phyloP scores from a whole-genome alignment of 2,329 filamentous ascomycete genomes.

The Pochonia chlamydosporia region DNA sequence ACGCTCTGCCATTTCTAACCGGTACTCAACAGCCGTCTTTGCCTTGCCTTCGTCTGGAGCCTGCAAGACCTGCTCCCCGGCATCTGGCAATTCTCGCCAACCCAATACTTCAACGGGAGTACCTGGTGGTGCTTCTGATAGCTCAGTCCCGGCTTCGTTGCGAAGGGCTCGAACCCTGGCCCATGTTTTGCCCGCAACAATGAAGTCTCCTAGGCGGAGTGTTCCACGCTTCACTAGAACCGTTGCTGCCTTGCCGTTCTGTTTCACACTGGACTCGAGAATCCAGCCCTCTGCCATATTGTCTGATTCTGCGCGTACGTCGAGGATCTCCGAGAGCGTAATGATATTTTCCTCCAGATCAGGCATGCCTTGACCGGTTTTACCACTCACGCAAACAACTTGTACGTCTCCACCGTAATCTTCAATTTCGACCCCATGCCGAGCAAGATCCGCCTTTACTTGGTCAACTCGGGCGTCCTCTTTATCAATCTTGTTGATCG shows the following conservation, averaged over 20 bases:
- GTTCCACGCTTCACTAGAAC: slow-evolving; percentile 86
- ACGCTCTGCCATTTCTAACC: slow-evolving; percentile 65
- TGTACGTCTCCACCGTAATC: slow-evolving; percentile 94
- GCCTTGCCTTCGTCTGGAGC: slow-evolving; percentile 73
- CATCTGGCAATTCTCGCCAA: slow-evolving; percentile 78
- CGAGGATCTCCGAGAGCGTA: slow-evolving; percentile 81
- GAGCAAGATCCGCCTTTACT: slow-evolving; percentile 82
- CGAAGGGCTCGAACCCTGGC: slow-evolving; percentile 76
- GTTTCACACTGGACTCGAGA: slow-evolving; percentile 84
- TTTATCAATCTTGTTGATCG: slow-evolving; percentile 96
- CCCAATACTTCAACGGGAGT: slow-evolving; percentile 89
- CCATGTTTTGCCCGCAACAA: slow-evolving; percentile 87
- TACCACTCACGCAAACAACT: slow-evolving; percentile 84
- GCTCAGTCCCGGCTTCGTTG: slow-evolving; percentile 73
- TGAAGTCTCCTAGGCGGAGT: slow-evolving; percentile 69
- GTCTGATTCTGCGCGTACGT: slow-evolving; percentile 74
- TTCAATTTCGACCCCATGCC: slow-evolving; percentile 83
- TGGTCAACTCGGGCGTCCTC: slow-evolving; percentile 71
- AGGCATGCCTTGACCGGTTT: slow-evolving; percentile 86
- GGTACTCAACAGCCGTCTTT: slow-evolving; percentile 70
- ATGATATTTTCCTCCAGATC: slow-evolving; percentile 88
- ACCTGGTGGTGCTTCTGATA: slow-evolving; percentile 74
- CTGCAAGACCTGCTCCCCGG: slow-evolving; percentile 84
- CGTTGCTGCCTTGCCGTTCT: slow-evolving; percentile 78
- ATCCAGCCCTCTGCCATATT: slow-evolving; percentile 89